A percentile compares a stretch with the other conserved stretches of the same genome.
Conservation (phyloP, 148 eudicot species). For the Spergularia marina region DNA sequence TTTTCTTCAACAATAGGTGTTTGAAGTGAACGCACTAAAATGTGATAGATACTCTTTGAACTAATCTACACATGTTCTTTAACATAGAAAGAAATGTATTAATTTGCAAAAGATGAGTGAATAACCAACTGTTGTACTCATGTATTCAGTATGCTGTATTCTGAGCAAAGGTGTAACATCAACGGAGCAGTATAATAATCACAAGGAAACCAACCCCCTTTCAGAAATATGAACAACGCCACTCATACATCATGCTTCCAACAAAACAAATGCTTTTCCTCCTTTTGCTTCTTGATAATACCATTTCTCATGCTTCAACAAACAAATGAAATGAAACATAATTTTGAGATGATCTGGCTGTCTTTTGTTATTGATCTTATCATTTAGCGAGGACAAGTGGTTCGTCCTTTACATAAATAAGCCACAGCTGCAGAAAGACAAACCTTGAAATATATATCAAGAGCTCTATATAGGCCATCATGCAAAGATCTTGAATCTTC, state of each 20-base stretch:
- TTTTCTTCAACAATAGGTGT: not conserved
- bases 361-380: not conserved
- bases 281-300: not conserved
- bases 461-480: slow-evolving; percentile 88
- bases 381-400: too few relatives aligned
- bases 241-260: too few relatives aligned
- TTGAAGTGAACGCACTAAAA: not conserved
- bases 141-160: not conserved
- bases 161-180: not conserved
- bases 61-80: not conserved
- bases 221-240: not conserved
- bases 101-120: not conserved
- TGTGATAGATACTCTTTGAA: not conserved
- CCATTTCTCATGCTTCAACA: not conserved
- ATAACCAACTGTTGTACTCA: not conserved
- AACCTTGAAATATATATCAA: slow-evolving; percentile 92
- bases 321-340: not conserved
- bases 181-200: not conserved
- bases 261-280: too few relatives aligned
- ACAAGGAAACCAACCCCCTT: not conserved
- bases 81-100: not conserved
- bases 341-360: not conserved
- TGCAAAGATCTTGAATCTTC: slow-evolving; percentile 82
- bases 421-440: slow-evolving; percentile 17
- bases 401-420: not conserved